Base-by-base conservation (phyloP, 2,329 filamentous ascomycete species). In the Rutstroemia sp. region DNA sequence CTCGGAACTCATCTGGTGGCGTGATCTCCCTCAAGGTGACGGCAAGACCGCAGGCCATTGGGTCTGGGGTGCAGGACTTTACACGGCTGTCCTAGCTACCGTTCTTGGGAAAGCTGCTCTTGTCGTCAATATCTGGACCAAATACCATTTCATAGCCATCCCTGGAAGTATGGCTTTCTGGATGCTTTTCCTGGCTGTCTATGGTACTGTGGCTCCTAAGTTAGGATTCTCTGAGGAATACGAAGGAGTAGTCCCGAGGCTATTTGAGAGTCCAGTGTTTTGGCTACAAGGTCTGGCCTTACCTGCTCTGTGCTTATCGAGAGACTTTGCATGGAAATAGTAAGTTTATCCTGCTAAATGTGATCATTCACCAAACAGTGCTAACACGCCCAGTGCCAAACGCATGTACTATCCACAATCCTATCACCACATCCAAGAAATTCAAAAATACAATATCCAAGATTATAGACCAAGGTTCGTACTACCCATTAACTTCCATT, bases 361-460 rank as follows among this genome's bases (percentile, higher is more conserved):
- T 18, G 25, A n/a, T 47, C 52, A n/a, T 23, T 30, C 19, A 8
- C 18, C 8, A 7, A 19, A 7, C 38, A 19, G 38, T 45, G 25
- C 53, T 56, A 51, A 52, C 62, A 68, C 41, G 25, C 21, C 53
- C 45, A 76, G 74, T 66, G 85, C 83, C 60, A 96, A 96, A 78
- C 83, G 94, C 63, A 96, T 99, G 91, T 99, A 97, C 75, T 87
- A 86, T 65, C 94, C 94, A 21, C 88, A 96, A 74, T 85, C 90
- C 45, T 99, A 99, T 69, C 94, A 99, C 67, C 94, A 99, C 71
- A 94, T 99, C 62, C 94, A 99, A 73, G 94, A 99, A 76, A 99
- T 99, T 65, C 94, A 99, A 73, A 99, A 99, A 75, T 99, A 97
- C 76, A 99, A 99, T 67, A 96, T 99, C 59, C 94, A 99, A 75